Conservation (phyloP, 305 asterid genomes). For the Solanum hybrid region DNA sequence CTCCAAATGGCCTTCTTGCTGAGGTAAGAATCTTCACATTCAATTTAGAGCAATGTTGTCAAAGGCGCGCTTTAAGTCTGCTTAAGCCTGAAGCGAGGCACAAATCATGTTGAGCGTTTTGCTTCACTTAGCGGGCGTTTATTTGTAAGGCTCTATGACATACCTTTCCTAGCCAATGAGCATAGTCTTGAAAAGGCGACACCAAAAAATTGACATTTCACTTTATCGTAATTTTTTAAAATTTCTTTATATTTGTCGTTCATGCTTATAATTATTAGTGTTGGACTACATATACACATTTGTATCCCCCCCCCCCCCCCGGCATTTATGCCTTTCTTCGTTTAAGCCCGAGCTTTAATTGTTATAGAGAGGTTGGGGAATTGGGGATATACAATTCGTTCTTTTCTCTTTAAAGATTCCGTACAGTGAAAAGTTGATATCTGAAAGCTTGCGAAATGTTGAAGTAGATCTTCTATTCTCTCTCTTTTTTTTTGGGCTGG, state of each 20-base stretch:
- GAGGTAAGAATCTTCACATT: slow-evolving; percentile 38
- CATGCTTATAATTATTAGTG: not conserved
- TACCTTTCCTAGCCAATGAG: not conserved
- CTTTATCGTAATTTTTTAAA: not conserved
- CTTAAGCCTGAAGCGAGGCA: not conserved
- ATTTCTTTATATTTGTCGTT: not conserved
- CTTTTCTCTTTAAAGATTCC: not conserved
- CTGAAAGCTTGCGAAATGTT: not conserved
- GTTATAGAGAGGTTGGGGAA: not conserved
- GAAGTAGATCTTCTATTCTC: not conserved
- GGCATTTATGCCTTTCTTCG: not conserved
- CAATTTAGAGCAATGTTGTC: not conserved
- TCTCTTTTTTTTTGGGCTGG: not conserved
- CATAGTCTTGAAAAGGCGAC: not conserved
- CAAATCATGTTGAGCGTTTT: not conserved
- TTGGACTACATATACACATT: not conserved
- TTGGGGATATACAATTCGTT: not conserved
- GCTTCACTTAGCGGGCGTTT: not conserved
- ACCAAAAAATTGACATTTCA: not conserved
- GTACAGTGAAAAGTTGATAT: not conserved
- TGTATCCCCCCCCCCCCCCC: not conserved
- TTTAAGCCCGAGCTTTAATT: not conserved
- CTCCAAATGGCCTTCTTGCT: slow-evolving; percentile 95
- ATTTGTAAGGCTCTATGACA: not conserved
- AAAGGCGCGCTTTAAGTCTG: not conserved